Evolutionary conservation across 2,329 filamentous ascomycete genomes (phyloP).

Genomic region (Trichoderma semiorbis): DNA sequence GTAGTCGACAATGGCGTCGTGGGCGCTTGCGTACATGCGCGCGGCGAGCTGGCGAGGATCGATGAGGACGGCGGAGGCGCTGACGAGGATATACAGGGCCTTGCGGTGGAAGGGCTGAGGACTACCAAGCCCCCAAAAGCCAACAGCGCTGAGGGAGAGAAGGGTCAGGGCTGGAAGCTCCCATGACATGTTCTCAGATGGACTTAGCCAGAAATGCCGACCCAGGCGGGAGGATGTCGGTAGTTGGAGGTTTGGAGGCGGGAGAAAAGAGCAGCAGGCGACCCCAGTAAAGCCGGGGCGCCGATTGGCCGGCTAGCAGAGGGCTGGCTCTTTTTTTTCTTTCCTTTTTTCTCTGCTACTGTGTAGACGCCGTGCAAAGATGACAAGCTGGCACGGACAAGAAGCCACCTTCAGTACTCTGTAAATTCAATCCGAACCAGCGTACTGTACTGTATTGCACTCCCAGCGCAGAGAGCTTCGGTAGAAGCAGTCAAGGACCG

Average conservation of each 20-base stretch:
- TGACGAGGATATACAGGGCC: slow-evolving; percentile 31
- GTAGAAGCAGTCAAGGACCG: background rate
- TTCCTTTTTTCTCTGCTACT: background rate
- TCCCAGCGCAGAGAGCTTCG: background rate
- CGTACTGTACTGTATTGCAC: background rate
- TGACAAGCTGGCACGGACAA: slow-evolving; percentile 1
- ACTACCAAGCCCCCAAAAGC: slow-evolving; percentile 38
- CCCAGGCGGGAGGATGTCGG: slow-evolving; percentile 24
- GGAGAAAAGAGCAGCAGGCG: slow-evolving; percentile 19
- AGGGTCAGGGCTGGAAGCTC: slow-evolving; percentile 40
- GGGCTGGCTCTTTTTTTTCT: background rate
- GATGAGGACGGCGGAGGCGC: slow-evolving; percentile 33
- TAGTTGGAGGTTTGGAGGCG: slow-evolving; percentile 29
- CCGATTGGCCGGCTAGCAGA: slow-evolving; percentile 25
- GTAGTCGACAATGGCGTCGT: slow-evolving; percentile 37
- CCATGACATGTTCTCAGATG: slow-evolving; percentile 43
- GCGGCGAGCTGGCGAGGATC: slow-evolving; percentile 32
- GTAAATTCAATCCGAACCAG: background rate
- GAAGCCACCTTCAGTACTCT: background rate
- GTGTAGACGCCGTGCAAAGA: slow-evolving; percentile 4
- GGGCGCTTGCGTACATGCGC: slow-evolving; percentile 28
- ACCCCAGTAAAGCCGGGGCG: slow-evolving; percentile 27
- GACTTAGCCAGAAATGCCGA: slow-evolving; percentile 18
- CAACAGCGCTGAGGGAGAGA: slow-evolving; percentile 38
- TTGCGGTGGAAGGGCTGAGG: slow-evolving; percentile 32